Conservation (phyloP, 257 asterid genomes). For the Phtheirospermum japonicum region DNA sequence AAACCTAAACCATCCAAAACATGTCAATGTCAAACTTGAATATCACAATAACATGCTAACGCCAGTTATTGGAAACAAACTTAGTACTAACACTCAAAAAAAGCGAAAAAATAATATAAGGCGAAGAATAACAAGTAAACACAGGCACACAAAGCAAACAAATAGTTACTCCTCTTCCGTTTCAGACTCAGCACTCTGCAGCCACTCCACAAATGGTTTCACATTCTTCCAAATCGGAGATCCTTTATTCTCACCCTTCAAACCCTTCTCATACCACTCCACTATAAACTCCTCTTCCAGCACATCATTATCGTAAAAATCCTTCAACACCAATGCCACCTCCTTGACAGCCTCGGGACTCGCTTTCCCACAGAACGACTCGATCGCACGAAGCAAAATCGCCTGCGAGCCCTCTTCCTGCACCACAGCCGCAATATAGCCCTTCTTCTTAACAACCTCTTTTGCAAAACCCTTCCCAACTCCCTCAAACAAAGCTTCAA, state of each 20-base stretch:
- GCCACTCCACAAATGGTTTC: slow-evolving; percentile 48
- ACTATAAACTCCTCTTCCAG: slow-evolving; percentile 45
- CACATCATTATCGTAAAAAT: slow-evolving; percentile 40
- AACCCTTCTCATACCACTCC: slow-evolving; percentile 49
- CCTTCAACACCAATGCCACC: slow-evolving; percentile 46
- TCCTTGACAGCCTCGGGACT: slow-evolving; percentile 44
- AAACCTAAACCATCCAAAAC: neutral
- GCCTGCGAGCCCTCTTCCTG: slow-evolving; percentile 40
- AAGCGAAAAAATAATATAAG: neutral
- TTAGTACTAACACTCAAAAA: neutral
- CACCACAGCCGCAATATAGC: slow-evolving; percentile 32
- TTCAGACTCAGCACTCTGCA: slow-evolving; percentile 55
- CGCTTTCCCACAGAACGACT: slow-evolving; percentile 42
- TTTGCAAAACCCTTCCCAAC: slow-evolving; percentile 46
- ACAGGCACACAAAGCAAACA: neutral
- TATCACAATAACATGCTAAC: slow-evolving; percentile 3
- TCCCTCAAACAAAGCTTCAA: slow-evolving; percentile 40
- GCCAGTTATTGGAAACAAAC: slow-evolving; percentile 4
- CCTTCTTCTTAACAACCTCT: slow-evolving; percentile 41
- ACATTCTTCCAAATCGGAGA: slow-evolving; percentile 49
- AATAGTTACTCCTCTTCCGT: slow-evolving; percentile 40
- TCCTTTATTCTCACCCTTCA: slow-evolving; percentile 32
- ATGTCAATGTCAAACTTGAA: neutral
- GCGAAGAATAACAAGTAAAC: neutral
- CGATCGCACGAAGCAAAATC: slow-evolving; percentile 37